phyloP scores from a whole-genome alignment of 257 asterid genomes.

The Orobanche coerulescens region DNA sequence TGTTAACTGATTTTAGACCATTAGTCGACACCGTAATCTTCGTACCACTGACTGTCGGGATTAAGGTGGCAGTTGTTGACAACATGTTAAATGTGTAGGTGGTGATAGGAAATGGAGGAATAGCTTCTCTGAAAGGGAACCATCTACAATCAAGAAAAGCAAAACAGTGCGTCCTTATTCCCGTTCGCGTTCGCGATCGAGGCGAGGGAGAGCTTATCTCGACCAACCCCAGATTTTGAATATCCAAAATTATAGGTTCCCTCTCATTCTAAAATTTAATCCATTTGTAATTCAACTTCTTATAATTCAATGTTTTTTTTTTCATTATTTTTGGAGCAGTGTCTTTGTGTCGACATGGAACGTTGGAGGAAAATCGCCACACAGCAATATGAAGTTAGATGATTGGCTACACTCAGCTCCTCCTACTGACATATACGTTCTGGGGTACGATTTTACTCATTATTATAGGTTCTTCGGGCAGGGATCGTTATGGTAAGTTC shows the following conservation, averaged over 20 bases:
- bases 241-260: constrained; percentile 53
- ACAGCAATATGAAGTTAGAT: constrained; percentile 53
- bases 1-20: too few relatives aligned
- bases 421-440: constrained; percentile 90
- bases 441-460: constrained; percentile 36
- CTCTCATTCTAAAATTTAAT: constrained; percentile 6
- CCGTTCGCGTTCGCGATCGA: constrained; percentile 47
- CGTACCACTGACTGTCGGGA: too few relatives aligned
- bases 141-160: constrained; percentile 61
- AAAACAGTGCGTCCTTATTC: constrained; percentile 61
- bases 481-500: too few relatives aligned
- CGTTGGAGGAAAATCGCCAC: constrained; percentile 81
- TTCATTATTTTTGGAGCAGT: constrained; percentile 31
- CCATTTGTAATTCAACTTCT: background rate
- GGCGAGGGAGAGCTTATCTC: constrained; percentile 68
- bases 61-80: too few relatives aligned
- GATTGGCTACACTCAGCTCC: constrained; percentile 87
- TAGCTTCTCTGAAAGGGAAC: constrained; percentile 72
- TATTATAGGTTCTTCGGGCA: too few relatives aligned
- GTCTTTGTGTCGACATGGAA: constrained; percentile 93
- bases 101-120: constrained; percentile 65
- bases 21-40: too few relatives aligned
- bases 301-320: background rate
- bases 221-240: constrained; percentile 89
- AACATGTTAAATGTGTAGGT: too few relatives aligned